Base-by-base conservation (phyloP, 73 alveolate species). In the Paramecium biaurelia region DNA sequence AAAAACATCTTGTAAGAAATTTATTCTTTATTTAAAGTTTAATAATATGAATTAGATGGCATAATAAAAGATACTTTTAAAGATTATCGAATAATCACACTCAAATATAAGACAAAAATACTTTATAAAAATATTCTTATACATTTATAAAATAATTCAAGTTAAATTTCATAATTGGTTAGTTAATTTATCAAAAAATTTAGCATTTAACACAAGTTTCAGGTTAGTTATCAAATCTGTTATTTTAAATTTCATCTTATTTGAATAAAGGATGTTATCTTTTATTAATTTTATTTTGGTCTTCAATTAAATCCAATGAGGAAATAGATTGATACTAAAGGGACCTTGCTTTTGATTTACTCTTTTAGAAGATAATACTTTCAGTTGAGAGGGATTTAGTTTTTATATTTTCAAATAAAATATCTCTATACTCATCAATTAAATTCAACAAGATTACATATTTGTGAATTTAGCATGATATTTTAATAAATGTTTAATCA, bases 201-300 rank as follows among this genome's bases (percentile, higher is more conserved):
- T 32, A 6, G 26, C 86, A 72, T 34, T 37, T 37, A 35, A 72
- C 45, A 20, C 86, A 72, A 4, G 63, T 12, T 7, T 72, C 86
- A 11, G 86, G 32, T 1, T 34, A 12, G 86, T 32, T 32, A 0
- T 72, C 63, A 11, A 1, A 34, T 72, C 28, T 38, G 0, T 72
- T 72, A 72, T 35, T 72, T 72, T 32, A n/a, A 21, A 72, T 72
- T 7, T 72, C 86, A 21, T 30, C 84, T 63, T 63, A 63, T 53
- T 53, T 53, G 30, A 53, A 53, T 53, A 53, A 18, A 11, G 68
- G 68, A 18, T 53, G 68, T 23, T 53, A 53, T 18, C 68, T 53
- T 53, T 20, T 15, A 18, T 23, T 53, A 53, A 53, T 53, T 18
- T 18, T 15, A 53, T 53, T 15, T 15, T 53, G n/a, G 4, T 15